phyloP scores from a whole-genome alignment of 164 flowering plant genomes.

The Stephania yunnanensis region DNA sequence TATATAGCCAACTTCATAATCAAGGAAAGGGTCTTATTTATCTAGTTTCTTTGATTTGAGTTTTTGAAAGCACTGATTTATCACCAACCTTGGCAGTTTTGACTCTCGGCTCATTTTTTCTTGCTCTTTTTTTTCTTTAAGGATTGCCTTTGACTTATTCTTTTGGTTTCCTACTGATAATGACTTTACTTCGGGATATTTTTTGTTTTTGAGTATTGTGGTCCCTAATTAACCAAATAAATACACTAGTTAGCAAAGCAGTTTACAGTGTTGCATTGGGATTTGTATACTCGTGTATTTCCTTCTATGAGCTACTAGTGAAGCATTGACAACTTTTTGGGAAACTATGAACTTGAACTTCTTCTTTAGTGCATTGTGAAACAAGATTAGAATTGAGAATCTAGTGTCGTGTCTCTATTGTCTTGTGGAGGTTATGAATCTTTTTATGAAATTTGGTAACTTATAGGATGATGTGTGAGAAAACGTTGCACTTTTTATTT shows the following conservation, averaged over 20 bases:
- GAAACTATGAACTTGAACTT: neutral
- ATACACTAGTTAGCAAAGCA: neutral
- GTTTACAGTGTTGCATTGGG: neutral
- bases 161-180: neutral
- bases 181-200: neutral
- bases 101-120: neutral
- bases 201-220: neutral
- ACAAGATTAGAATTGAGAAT: neutral
- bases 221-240: neutral
- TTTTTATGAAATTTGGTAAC: neutral
- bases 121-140: neutral
- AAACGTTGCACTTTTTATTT: neutral
- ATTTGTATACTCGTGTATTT: neutral
- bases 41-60: neutral
- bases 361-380: neutral
- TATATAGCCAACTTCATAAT: too few relatives aligned
- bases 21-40: too few relatives aligned
- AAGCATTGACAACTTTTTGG: neutral
- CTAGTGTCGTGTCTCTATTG: neutral
- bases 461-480: neutral
- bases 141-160: neutral
- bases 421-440: neutral
- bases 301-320: neutral
- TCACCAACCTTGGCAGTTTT: neutral
- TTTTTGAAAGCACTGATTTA: neutral